Evolutionary conservation across 176 grass and related monocot species (phyloP), one percentile per base, ranked within the genome.

Genomic region (Hyparrhenia diplandra): DNA sequence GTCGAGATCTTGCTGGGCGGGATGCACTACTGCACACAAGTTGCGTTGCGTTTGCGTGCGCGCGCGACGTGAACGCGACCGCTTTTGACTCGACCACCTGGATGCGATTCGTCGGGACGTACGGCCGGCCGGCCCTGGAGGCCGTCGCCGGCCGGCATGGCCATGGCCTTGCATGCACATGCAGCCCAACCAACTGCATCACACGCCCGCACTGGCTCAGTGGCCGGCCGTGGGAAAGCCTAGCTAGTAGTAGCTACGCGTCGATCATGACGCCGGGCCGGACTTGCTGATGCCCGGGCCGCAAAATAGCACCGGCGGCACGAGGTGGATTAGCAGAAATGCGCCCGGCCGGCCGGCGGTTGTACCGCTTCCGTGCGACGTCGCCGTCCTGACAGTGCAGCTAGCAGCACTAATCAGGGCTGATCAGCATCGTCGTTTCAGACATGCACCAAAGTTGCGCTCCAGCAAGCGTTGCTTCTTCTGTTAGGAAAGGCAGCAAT

Each of bases 1-100:
- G 46, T 51, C 16, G 16, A 75, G 37, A 85, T 75, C 57, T 81
- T 49, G 63, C 78, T 71, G 71, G 71, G 1, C 36, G 36, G 36
- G 36, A 37, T 6, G 39, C 23, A n/a, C n/a, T n/a, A n/a, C n/a
- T 32, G 29, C n/a, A 35, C 12, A 42, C 29, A 54, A 71, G 25
- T 60, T 69, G 73, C 30, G 29, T 32, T 14, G 40, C 11, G 31
- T 32, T 32, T 42, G 42, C 46, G 46, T 6, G 49, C 49, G 3
- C 63, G 14, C 62, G 69, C 40, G 47, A 51, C 32, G 18, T 6
- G 1, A 4, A 5, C 4, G 2, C 4, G n/a, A n/a, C n/a, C n/a
- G 6, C 21, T 47, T 81, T 68, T 81, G 77, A 68, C 77, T 17
- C 10, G 51, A 37, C 47, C 69, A 75, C 46, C 67, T 13, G 65